Evolutionary conservation across 108 stramenopile species (phyloP), one percentile per base, ranked within the genome.

Genomic region (Cyclotella choctawhatcheeana): DNA sequence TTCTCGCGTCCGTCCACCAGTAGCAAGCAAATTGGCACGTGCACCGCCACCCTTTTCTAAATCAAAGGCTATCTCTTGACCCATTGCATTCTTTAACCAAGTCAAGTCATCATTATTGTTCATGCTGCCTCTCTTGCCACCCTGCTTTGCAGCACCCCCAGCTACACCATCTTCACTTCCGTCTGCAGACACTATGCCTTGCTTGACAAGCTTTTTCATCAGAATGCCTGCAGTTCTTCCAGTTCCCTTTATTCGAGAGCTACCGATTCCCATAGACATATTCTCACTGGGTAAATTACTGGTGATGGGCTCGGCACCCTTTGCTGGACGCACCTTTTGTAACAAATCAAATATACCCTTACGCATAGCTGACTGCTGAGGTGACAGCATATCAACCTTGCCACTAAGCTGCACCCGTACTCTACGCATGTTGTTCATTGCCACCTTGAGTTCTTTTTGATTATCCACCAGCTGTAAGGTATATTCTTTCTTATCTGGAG

Each of bases 31-130:
- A 61, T 93, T 89, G 31, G 93, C 93, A 33, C 91, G 84, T 5
- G 91, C 89, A 26, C 93, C 90, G 8, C 95, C 91, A 10, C 95
- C 92, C 72, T 79, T 89, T 80, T 96, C 95, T n/a, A 93, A 84
- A 31, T 84, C 83, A 74, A 95, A 92, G 18, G 84, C 85, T 58
- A 95, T 73, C 68, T 93, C 91, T 58, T 93, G 84, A 20, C 94
- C 94, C 84, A 91, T 87, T 50, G 94, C 94, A 86, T 93, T 95
- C 64, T 92, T 92, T 53, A 95, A 71, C 50, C 91, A 92, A 25
- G 85, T 88, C 66, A 90, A 73, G 58, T 94, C 95, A 53, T 82
- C 84, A 14, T 69, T 47, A 25, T 79, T 67, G 31, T 33, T 45
- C n/a, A 44, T 3, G 34, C 60, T 13, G 17, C 71, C 44, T n/a